Evolutionary conservation across 306 rosid species (phyloP).

Genomic region (Prunus armeniaca): DNA sequence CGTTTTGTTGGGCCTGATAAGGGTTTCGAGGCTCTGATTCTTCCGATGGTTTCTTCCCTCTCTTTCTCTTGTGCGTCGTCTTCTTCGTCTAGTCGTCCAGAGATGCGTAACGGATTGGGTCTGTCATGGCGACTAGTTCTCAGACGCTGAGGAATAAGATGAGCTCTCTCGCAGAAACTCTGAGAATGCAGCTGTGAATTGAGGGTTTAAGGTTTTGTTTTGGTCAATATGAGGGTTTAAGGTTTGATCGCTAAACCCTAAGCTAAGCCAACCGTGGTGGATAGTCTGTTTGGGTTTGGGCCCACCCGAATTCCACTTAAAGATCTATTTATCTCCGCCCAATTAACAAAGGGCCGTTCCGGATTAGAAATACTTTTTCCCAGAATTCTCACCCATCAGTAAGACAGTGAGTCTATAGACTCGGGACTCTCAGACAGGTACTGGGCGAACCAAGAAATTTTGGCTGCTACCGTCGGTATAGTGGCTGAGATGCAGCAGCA

Average conservation of each 20-base stretch:
- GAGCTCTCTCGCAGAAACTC: background rate
- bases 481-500: constrained; percentile 1
- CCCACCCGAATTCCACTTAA: too few species aligned
- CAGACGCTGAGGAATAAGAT: background rate
- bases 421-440: background rate
- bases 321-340: too few species aligned
- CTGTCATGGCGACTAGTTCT: constrained; percentile 36
- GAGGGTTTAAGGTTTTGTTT: too few species aligned
- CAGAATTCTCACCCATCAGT: too few species aligned
- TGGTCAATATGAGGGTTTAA: background rate
- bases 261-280: too few species aligned
- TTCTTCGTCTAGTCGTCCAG: constrained; percentile 28
- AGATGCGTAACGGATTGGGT: constrained; percentile 11
- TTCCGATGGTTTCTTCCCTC: constrained; percentile 27
- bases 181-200: background rate
- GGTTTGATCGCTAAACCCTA: constrained; percentile 14
- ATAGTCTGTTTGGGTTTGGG: too few species aligned
- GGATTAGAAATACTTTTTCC: too few species aligned
- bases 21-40: background rate
- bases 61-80: constrained; percentile 59
- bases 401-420: too few species aligned
- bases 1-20: background rate
- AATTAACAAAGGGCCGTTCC: too few species aligned
- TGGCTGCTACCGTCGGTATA: background rate
- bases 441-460: background rate